These are phyloP conservation scores for Marsdenia floribunda DNA, from an alignment of 257 asterid genomes.

Conservation along the genomic window DNA sequence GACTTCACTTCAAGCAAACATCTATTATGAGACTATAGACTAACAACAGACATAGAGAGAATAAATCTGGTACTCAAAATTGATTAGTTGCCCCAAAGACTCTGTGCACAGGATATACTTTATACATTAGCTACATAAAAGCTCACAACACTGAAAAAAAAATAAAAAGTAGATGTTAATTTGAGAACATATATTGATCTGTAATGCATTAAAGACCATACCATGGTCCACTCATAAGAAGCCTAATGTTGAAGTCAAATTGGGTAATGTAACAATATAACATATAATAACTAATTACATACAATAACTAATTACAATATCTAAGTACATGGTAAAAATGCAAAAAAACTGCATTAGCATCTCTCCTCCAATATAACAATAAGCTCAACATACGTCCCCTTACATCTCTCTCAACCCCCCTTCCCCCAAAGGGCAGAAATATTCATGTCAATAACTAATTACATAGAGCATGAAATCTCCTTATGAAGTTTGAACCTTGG, in stretches of 20 bases:
- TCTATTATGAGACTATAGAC: slow-evolving; percentile 1
- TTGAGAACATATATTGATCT: background rate
- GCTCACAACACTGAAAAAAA: background rate
- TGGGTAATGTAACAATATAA: too few species aligned
- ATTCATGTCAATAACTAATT: background rate
- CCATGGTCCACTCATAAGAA: too few species aligned
- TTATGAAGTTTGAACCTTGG: background rate
- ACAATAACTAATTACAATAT: too few species aligned
- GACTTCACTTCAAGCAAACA: slow-evolving; percentile 1
- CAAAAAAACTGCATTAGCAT: background rate
- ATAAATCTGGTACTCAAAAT: background rate
- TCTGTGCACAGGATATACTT: background rate
- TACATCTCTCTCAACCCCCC: background rate
- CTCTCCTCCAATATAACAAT: background rate
- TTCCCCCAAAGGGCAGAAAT: background rate
- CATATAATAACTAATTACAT: too few species aligned
- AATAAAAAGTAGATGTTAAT: background rate
- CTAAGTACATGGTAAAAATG: background rate
- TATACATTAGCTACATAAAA: background rate
- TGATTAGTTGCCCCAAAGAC: background rate
- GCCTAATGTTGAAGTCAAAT: background rate
- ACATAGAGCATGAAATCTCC: background rate
- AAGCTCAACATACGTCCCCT: background rate
- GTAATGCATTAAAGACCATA: background rate
- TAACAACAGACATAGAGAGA: background rate